Conservation (phyloP, 73 alveolate genomes). For the Effrenium voratum region DNA sequence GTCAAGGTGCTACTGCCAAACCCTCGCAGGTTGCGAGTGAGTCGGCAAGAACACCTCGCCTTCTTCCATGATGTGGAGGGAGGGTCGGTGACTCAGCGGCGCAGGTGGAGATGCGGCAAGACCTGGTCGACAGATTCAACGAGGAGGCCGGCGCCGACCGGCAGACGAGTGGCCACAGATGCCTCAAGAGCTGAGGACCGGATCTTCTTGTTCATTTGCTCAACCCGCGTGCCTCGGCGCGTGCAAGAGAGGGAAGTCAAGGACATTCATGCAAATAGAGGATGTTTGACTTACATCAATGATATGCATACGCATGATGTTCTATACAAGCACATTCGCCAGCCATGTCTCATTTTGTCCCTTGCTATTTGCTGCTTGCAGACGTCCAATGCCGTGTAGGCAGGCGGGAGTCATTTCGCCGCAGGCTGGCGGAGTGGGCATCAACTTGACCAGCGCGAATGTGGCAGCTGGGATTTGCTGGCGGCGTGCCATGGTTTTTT, state of each 20-base stretch:
- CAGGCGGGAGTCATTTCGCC: neutral
- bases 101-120: slow-evolving; percentile 76
- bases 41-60: no score
- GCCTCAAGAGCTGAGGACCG: slow-evolving; percentile 97
- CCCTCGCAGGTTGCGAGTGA: no score
- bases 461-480: neutral
- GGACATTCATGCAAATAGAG: no score
- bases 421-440: slow-evolving; percentile 99
- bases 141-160: no score
- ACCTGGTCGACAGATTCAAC: slow-evolving; percentile 57
- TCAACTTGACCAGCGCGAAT: slow-evolving; percentile 99
- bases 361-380: no score
- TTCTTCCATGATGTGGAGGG: no score
- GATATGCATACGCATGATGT: no score
- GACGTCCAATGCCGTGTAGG: no score
- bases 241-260: neutral
- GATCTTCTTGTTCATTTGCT: slow-evolving; percentile 99
- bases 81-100: no score
- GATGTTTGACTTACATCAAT: no score
- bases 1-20: slow-evolving; percentile 98
- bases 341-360: no score
- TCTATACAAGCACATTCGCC: no score
- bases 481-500: neutral
- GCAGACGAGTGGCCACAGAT: slow-evolving; percentile 98
- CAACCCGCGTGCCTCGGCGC: slow-evolving; percentile 96